Evolutionary conservation across 2,329 filamentous ascomycete species (phyloP).

Genomic region (Sporothrix humicola): DNA sequence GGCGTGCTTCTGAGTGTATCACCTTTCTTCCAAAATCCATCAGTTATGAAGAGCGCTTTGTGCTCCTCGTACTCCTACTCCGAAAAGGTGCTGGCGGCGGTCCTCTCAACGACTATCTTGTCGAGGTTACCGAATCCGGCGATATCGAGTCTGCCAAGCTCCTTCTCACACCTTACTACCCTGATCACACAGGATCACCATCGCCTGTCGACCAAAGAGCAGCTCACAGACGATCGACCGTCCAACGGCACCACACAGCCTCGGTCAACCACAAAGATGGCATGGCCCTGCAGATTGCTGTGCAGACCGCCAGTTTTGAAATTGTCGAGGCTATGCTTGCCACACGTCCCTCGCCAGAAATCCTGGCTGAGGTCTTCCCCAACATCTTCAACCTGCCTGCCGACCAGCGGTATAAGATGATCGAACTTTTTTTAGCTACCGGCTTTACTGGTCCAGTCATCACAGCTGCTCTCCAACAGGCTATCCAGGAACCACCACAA

Average conservation of each 20-base stretch:
- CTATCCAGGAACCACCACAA: conserved; percentile 56
- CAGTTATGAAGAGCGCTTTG: conserved; percentile 54
- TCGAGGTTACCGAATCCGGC: conserved; percentile 56
- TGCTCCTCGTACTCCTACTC: conserved; percentile 54
- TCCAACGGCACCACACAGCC: conserved; percentile 55
- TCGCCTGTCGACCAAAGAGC: background rate
- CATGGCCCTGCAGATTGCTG: conserved; percentile 56
- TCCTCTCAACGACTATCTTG: conserved; percentile 56
- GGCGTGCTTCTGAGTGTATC: conserved; percentile 58
- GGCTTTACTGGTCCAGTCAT: conserved; percentile 55
- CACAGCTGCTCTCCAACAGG: conserved; percentile 57
- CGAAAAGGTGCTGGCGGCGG: conserved; percentile 57
- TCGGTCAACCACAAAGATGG: conserved; percentile 60
- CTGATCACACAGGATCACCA: conserved; percentile 33
- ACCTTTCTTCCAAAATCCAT: conserved; percentile 57
- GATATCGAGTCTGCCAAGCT: conserved; percentile 56
- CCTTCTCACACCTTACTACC: conserved; percentile 57
- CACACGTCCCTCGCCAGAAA: conserved; percentile 54
- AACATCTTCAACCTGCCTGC: conserved; percentile 52
- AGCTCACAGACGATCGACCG: background rate
- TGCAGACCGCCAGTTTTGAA: conserved; percentile 52
- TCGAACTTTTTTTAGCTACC: conserved; percentile 56
- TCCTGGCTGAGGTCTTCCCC: conserved; percentile 57
- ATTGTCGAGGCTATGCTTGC: conserved; percentile 56
- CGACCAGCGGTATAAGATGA: conserved; percentile 54